phyloP scores from a whole-genome alignment of 1,284 basidiomycete species.

The Ustilago loliicola region DNA sequence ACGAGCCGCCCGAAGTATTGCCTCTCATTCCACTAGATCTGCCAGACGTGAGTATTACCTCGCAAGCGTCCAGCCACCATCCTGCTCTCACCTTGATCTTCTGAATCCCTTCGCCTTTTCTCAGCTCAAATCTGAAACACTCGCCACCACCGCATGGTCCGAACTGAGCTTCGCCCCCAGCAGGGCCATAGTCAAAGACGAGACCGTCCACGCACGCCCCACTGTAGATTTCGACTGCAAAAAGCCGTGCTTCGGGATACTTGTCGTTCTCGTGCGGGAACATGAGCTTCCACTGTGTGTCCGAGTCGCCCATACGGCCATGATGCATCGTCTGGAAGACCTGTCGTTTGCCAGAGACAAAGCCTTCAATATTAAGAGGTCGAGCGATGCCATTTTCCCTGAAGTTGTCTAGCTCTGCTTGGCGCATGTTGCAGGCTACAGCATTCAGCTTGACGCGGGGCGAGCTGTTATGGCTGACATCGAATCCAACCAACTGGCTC shows the following conservation, averaged over 20 bases:
- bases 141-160: slow-evolving; percentile 30
- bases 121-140: slow-evolving; percentile 23
- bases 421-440: slow-evolving; percentile 52
- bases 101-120: slow-evolving; percentile 20
- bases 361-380: slow-evolving; percentile 17
- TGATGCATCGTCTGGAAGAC: slow-evolving; percentile 26
- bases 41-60: slow-evolving; percentile 39
- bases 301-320: slow-evolving; percentile 19
- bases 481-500: slow-evolving; percentile 35
- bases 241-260: neutral
- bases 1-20: slow-evolving; percentile 32
- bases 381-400: slow-evolving; percentile 20
- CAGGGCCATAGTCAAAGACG: slow-evolving; percentile 14
- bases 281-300: slow-evolving; percentile 26
- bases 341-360: slow-evolving; percentile 8
- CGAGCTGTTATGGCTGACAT: slow-evolving; percentile 25
- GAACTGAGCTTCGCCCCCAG: slow-evolving; percentile 8
- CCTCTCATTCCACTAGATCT: slow-evolving; percentile 40
- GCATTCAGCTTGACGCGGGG: slow-evolving; percentile 39
- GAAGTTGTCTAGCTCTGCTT: slow-evolving; percentile 39
- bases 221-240: slow-evolving; percentile 33
- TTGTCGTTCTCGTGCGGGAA: slow-evolving; percentile 20
- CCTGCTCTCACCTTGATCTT: slow-evolving; percentile 40
- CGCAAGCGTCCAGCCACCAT: slow-evolving; percentile 51
- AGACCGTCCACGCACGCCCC: slow-evolving; percentile 39